phyloP scores from a whole-genome alignment of 306 rosid species.

The Adenanthera pavonina region DNA sequence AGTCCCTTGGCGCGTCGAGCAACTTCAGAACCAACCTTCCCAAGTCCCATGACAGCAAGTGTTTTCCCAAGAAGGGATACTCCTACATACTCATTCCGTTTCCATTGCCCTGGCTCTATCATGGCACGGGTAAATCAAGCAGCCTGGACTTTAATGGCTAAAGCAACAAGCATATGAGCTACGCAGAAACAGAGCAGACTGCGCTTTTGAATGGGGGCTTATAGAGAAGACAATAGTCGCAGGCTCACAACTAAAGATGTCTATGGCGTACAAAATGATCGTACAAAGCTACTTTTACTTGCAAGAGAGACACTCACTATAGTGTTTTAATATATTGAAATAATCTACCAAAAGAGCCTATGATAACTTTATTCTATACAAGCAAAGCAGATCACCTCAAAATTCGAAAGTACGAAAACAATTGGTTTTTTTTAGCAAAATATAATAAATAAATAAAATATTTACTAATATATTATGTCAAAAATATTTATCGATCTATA shows the following conservation, averaged over 20 bases:
- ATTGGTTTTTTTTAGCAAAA: no score
- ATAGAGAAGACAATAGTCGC: background rate
- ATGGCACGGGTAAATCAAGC: conserved; percentile 17
- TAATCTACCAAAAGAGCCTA: background rate
- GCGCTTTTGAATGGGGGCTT: background rate
- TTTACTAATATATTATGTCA: no score
- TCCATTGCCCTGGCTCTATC: conserved; percentile 79
- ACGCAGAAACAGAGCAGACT: background rate
- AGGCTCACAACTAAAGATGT: background rate
- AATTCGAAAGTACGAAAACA: background rate
- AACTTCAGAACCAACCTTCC: conserved; percentile 98
- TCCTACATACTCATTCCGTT: conserved; percentile 88
- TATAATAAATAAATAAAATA: no score
- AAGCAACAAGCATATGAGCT: background rate
- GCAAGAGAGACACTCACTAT: background rate
- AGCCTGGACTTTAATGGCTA: conserved; percentile 2
- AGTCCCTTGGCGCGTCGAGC: conserved; percentile 91
- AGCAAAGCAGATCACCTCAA: conserved; percentile 34
- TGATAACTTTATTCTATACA: background rate
- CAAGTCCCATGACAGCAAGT: conserved; percentile 92
- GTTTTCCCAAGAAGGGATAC: conserved; percentile 97
- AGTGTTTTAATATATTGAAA: background rate
- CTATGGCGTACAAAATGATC: background rate
- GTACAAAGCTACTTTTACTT: background rate
- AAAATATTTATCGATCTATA: no score